Evolutionary conservation across 2,329 filamentous ascomycete species (phyloP).

Genomic region (Cladosporium sp.): DNA sequence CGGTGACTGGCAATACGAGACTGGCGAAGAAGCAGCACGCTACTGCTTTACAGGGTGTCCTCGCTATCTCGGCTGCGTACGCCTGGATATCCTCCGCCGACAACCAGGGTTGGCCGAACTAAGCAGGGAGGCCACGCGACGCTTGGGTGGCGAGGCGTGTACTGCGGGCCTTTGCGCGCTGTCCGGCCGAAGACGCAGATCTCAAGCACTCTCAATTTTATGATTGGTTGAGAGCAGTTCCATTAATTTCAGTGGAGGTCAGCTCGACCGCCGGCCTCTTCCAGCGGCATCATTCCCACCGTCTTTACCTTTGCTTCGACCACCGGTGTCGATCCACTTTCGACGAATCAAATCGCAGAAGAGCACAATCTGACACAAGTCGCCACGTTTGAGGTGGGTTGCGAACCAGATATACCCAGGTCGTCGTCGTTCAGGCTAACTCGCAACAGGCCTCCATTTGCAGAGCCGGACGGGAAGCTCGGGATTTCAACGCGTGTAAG

Average conservation of each 20-base stretch:
- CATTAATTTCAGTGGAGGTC: slow-evolving; percentile 13
- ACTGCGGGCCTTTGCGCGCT: slow-evolving; percentile 7
- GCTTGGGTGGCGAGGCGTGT: slow-evolving; percentile 12
- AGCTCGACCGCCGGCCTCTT: slow-evolving; percentile 6
- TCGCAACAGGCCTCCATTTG: background rate
- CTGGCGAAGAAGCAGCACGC: slow-evolving; percentile 2
- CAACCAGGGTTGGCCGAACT: background rate
- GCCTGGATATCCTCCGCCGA: background rate
- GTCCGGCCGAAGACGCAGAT: slow-evolving; percentile 6
- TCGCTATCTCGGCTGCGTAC: slow-evolving; percentile 4
- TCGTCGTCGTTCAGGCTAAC: background rate
- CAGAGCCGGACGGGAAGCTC: background rate
- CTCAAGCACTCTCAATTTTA: background rate
- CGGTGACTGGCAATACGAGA: slow-evolving; percentile 12
- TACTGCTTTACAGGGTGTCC: slow-evolving; percentile 9
- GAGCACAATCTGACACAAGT: too few relatives aligned
- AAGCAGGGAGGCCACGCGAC: slow-evolving; percentile 7
- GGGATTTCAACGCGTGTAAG: background rate
- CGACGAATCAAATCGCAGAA: background rate
- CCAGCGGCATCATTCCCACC: background rate
- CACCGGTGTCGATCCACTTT: background rate
- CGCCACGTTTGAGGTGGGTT: background rate
- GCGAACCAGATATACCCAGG: background rate
- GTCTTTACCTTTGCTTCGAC: background rate
- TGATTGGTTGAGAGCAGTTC: slow-evolving; percentile 9